A percentile compares a stretch with the other conserved stretches of the same genome.
These are phyloP conservation scores for Raphanus sativus DNA, from an alignment of 345 rosid genomes.

Conservation along the genomic window DNA sequence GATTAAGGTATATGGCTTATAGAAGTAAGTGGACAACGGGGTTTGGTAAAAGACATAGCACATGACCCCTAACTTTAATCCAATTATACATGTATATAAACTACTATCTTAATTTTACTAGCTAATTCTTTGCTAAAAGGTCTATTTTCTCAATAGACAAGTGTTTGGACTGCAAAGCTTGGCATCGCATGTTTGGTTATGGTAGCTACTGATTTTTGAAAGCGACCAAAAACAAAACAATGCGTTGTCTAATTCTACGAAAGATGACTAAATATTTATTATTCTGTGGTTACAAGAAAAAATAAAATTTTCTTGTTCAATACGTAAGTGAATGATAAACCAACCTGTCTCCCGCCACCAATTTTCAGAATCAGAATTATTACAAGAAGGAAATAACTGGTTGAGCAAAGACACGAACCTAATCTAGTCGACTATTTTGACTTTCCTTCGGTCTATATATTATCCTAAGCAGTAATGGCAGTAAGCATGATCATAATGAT, in stretches of 20 bases:
- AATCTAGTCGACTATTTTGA: constrained; percentile 24
- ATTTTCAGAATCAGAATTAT: constrained; percentile 23
- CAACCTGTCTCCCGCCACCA: constrained; percentile 28
- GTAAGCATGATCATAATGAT: not conserved
- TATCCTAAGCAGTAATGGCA: not conserved
- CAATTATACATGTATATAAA: constrained; percentile 11
- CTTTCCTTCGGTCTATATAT: not conserved
- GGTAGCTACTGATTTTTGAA: constrained; percentile 28
- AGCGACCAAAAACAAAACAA: constrained; percentile 6
- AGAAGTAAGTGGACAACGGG: not conserved
- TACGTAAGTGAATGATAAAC: constrained; percentile 3
- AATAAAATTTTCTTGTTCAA: not conserved
- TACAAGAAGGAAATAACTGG: constrained; percentile 15
- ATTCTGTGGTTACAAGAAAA: not conserved
- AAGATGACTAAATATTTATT: not conserved
- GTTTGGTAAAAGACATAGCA: constrained; percentile 15
- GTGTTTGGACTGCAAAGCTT: constrained; percentile 21
- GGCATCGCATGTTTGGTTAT: constrained; percentile 36
- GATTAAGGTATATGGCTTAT: not conserved
- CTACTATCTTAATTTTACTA: not conserved
- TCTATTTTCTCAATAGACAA: constrained; percentile 18
- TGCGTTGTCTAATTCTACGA: not conserved
- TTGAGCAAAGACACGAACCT: constrained; percentile 14
- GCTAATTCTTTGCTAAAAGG: constrained; percentile 23
- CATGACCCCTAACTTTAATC: constrained; percentile 11